phyloP scores from a whole-genome alignment of 352 stramenopile genomes.

The Phytophthora nicotianae region DNA sequence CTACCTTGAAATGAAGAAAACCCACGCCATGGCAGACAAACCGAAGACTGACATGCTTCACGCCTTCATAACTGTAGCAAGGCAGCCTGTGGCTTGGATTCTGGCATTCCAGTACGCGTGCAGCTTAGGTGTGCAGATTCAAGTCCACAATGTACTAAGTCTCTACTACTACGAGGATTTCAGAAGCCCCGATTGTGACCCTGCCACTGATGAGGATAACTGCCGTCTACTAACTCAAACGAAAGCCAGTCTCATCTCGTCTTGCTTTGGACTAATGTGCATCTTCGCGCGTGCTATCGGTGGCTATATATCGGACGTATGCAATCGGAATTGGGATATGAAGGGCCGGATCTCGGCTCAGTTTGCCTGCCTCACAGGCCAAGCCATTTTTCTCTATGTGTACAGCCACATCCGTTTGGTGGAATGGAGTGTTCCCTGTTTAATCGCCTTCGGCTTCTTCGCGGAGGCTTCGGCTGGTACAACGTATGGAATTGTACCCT shows the following conservation, averaged over 20 bases:
- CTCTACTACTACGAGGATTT: conserved; percentile 92
- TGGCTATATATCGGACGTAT: conserved; percentile 81
- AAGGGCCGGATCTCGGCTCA: conserved; percentile 85
- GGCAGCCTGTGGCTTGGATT: conserved; percentile 82
- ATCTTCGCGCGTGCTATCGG: conserved; percentile 91
- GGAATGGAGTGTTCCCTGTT: conserved; percentile 64
- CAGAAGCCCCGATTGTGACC: conserved; percentile 48
- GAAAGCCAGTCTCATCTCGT: conserved; percentile 77
- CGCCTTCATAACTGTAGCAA: conserved; percentile 45
- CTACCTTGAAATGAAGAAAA: conserved; percentile 22
- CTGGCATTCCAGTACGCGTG: conserved; percentile 40
- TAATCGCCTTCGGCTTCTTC: conserved; percentile 92
- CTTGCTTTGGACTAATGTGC: conserved; percentile 94
- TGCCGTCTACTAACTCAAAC: conserved; percentile 37
- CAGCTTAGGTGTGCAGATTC: conserved; percentile 94
- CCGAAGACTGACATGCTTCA: conserved; percentile 21
- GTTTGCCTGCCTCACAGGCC: conserved; percentile 65
- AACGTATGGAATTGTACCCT: conserved; percentile 70
- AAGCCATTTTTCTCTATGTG: conserved; percentile 84
- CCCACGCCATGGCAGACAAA: conserved; percentile 22
- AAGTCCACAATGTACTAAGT: conserved; percentile 93
- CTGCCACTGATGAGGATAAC: conserved; percentile 7
- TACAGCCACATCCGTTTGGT: conserved; percentile 68
- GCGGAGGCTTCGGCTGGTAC: conserved; percentile 50
- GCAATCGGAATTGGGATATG: conserved; percentile 83